A percentile compares a stretch with the other conserved stretches of the same genome.
Evolutionary conservation across 2,329 filamentous ascomycete genomes (phyloP).

Genomic region (Stagonosporopsis chrysanthemi): DNA sequence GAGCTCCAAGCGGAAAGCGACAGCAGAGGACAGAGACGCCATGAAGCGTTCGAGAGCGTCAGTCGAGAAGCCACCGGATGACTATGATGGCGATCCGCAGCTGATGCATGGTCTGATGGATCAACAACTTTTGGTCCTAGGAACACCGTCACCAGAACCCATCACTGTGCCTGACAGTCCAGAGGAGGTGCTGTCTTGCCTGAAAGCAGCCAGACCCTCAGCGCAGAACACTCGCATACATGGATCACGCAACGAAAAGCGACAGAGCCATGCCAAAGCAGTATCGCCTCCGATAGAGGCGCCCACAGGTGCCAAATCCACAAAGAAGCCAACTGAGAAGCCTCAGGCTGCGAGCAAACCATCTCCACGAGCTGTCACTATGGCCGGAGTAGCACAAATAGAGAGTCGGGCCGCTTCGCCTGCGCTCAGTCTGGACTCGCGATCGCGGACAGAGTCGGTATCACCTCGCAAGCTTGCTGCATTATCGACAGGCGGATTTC

Average conservation of each 20-base stretch:
- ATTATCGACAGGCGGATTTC: conserved; percentile 40
- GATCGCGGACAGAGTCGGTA: conserved; percentile 20
- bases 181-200: background rate
- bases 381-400: conserved; percentile 4
- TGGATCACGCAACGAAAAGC: conserved; percentile 1
- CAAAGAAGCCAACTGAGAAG: conserved; percentile 10
- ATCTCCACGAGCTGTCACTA: conserved; percentile 3
- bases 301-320: background rate
- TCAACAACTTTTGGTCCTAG: conserved; percentile 31
- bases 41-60: conserved; percentile 15
- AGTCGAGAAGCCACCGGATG: conserved; percentile 16
- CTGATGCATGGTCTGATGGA: conserved; percentile 41
- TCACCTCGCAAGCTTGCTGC: conserved; percentile 25
- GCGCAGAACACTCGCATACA: background rate
- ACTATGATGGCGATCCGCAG: conserved; percentile 36
- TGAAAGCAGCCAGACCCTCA: background rate
- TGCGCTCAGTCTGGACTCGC: conserved; percentile 11
- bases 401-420: conserved; percentile 16
- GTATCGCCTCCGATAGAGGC: background rate
- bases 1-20: conserved; percentile 19
- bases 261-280: background rate
- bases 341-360: conserved; percentile 1
- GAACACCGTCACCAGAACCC: background rate
- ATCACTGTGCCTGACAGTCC: conserved; percentile 4
- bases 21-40: background rate